A percentile compares a stretch with the other conserved stretches of the same genome.
Conservation (phyloP, 352 stramenopile species). For the Pythium rishiriense region DNA sequence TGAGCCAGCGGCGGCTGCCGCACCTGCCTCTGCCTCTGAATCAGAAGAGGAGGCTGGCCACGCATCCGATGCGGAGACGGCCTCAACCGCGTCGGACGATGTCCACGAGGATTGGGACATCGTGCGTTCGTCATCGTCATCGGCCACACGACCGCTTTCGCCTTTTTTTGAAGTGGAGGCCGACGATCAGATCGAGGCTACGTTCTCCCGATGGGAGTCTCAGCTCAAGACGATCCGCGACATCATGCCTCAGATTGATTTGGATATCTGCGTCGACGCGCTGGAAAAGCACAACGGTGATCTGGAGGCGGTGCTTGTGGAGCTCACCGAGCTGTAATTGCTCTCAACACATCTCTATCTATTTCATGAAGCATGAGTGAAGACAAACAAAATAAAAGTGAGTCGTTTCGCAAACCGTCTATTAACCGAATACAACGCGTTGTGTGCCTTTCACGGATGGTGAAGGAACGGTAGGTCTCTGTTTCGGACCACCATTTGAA, state of each 20-base stretch:
- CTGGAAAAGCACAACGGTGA: slow-evolving; percentile 58
- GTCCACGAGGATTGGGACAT: slow-evolving; percentile 49
- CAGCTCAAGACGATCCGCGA: slow-evolving; percentile 50
- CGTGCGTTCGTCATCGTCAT: slow-evolving; percentile 20
- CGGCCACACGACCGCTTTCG: slow-evolving; percentile 6
- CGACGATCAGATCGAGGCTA: slow-evolving; percentile 32
- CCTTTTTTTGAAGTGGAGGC: slow-evolving; percentile 29
- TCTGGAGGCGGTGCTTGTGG: slow-evolving; percentile 54
- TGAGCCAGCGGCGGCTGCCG: not conserved
- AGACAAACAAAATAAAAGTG: not conserved
- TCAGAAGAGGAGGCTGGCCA: slow-evolving; percentile 21
- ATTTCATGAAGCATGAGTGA: slow-evolving; percentile 13
- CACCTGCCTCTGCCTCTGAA: not conserved
- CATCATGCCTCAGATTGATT: slow-evolving; percentile 55
- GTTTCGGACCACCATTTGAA: not conserved
- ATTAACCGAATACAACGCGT: slow-evolving; percentile 19
- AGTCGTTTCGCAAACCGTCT: not conserved
- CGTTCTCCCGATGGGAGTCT: slow-evolving; percentile 33
- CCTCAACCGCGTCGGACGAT: slow-evolving; percentile 51
- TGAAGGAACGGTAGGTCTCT: slow-evolving; percentile 1
- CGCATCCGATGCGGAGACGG: slow-evolving; percentile 65
- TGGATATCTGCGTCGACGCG: slow-evolving; percentile 43
- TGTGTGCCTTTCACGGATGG: slow-evolving; percentile 16
- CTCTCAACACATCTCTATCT: slow-evolving; percentile 1
- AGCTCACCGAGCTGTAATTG: slow-evolving; percentile 60